Base-by-base conservation (phyloP, 83 land plant genomes). In the Diphasiastrum complanatum region DNA sequence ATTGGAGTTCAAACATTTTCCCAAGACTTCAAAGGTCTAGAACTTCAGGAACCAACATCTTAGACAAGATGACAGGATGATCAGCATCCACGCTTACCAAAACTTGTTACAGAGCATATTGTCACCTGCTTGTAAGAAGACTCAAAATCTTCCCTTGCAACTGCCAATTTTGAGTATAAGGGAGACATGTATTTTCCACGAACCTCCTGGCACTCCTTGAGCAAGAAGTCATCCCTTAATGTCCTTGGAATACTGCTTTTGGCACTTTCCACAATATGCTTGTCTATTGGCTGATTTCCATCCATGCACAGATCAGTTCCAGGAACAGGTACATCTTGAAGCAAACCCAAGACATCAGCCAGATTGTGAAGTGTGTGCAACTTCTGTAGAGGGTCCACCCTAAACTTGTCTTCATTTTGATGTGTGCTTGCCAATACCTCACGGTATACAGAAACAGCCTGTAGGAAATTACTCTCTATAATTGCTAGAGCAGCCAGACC, bases 401-500 rank as follows among this genome's bases (percentile, higher is more conserved):
- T 81, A 18, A 95, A 84, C 67, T 86, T 79, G 56, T 67, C 82
- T 43, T 64, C 45, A 64, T 86, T 75, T 65, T 86, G 93, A 46
- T 84, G 86, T 35, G 82, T 65, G 47, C 78, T 8, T 54, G 63
- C 59, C 33, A 90, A 45, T 26, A 93, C 91, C 71, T 95, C 99
- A 40, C 78, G 83, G 56, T 95, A 95, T 11, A 84, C 59, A 35
- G 76, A 78, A 2, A 86, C 73, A 28, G 97, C 99, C 47, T 30
- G 60, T 38, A 73, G 48, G 46, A 40, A 36, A 66, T 95, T 72
- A 1, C 69, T 35, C 33, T 84, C 80, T 37, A 89, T 78, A 26
- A 89, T 69, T 28, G 93, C 85, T 73, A 89, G 67, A n/a, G 78
- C 99, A 26, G 99, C 97, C 67, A 95, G 69, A 0, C 87, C 99